These are phyloP conservation scores for Lignosus rhinocerotis DNA, from an alignment of 1,284 basidiomycete genomes.

Conservation along the genomic window DNA sequence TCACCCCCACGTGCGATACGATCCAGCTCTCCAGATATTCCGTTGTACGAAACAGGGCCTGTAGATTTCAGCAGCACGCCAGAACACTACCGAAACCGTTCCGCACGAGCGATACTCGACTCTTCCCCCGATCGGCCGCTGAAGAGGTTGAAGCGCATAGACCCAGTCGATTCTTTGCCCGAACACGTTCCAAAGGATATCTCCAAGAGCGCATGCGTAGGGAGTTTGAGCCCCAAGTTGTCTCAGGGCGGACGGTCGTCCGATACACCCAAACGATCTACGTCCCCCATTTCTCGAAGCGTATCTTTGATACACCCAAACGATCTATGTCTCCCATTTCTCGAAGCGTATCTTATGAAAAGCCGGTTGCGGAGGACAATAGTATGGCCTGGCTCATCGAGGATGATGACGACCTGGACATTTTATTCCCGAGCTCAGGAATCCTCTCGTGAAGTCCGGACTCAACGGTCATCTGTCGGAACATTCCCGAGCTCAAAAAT, in stretches of 20 bases:
- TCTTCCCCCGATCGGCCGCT: conserved; percentile 15
- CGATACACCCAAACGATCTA: conserved; percentile 13
- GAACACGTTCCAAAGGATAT: conserved; percentile 13
- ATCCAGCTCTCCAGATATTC: conserved; percentile 24
- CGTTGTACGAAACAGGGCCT: conserved; percentile 21
- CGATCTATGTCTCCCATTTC: conserved; percentile 16
- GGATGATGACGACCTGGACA: conserved; percentile 46
- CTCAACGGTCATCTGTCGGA: no score
- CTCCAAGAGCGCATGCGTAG: conserved; percentile 10
- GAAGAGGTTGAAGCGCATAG: not conserved
- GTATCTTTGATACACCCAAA: conserved; percentile 13
- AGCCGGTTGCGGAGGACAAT: conserved; percentile 6
- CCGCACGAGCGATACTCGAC: conserved; percentile 11
- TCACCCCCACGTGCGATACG: not conserved
- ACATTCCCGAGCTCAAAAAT: conserved; percentile 48
- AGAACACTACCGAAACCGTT: conserved; percentile 2
- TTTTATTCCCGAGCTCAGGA: conserved; percentile 53
- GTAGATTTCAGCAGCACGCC: conserved; percentile 29
- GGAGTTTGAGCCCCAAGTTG: conserved; percentile 2
- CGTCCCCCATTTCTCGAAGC: conserved; percentile 16
- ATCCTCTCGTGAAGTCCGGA: conserved; percentile 11
- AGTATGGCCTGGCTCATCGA: conserved; percentile 67
- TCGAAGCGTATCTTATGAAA: conserved; percentile 11
- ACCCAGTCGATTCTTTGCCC: conserved; percentile 5
- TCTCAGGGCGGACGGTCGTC: conserved; percentile 9